Conservation (phyloP, 1,284 basidiomycete species). For the Flammula alnicola region DNA sequence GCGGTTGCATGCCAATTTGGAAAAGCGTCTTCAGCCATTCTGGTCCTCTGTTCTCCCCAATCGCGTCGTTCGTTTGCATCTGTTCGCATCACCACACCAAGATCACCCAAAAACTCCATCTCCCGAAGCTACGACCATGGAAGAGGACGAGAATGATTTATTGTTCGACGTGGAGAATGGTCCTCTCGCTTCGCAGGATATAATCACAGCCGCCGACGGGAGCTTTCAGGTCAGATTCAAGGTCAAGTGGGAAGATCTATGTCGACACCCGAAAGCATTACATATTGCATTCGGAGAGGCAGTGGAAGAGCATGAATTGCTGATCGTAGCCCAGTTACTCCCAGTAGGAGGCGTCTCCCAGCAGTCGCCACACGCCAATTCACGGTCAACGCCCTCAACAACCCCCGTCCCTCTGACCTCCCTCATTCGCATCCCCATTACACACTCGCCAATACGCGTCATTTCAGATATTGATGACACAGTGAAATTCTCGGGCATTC, state of each 20-base stretch:
- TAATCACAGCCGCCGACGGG: slow-evolving; percentile 68
- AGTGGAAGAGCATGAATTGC: slow-evolving; percentile 57
- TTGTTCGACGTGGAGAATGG: slow-evolving; percentile 21
- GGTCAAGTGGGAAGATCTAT: slow-evolving; percentile 72
- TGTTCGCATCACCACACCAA: slow-evolving; percentile 50
- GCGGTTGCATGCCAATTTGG: slow-evolving; percentile 73
- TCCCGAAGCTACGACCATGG: background rate
- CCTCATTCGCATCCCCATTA: slow-evolving; percentile 51
- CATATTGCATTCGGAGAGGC: slow-evolving; percentile 63
- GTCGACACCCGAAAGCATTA: slow-evolving; percentile 58
- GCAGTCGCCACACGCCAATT: background rate
- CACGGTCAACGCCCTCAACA: slow-evolving; percentile 5
- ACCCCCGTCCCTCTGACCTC: slow-evolving; percentile 24
- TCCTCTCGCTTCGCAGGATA: slow-evolving; percentile 55
- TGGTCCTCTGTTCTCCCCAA: slow-evolving; percentile 72
- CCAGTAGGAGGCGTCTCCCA: slow-evolving; percentile 28
- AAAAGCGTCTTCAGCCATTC: slow-evolving; percentile 75
- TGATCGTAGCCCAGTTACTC: slow-evolving; percentile 58
- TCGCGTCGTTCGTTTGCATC: slow-evolving; percentile 59
- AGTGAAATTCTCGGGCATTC: slow-evolving; percentile 79
- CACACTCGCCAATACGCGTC: slow-evolving; percentile 67
- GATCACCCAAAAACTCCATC: slow-evolving; percentile 7
- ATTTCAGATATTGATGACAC: slow-evolving; percentile 97
- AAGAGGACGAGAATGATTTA: slow-evolving; percentile 25
- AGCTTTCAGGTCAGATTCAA: slow-evolving; percentile 68